Base-by-base conservation (phyloP, 805 yeast species). In the Tetrapisispora taiwanensis region DNA sequence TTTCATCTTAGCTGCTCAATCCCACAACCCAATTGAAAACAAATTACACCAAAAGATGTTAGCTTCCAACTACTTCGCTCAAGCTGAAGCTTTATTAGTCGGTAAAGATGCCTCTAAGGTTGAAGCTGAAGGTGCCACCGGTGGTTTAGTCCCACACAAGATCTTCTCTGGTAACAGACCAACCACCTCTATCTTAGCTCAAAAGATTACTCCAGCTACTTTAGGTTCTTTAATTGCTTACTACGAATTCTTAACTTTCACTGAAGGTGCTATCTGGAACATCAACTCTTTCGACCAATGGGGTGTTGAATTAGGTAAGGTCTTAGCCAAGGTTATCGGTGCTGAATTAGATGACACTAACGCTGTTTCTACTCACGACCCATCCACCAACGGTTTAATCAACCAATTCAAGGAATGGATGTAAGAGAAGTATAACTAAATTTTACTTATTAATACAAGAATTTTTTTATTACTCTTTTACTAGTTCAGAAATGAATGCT, bases 241-340 rank as follows among this genome's bases (percentile, higher is more conserved):
- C 79, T 92, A 92, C 74, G 98, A 92, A 73, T 96, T 88, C 66
- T 78, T 87, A 48, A 90, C 97, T 35, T 92, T 92, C 71, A 89
- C 89, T 47, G 98, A 92, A 73, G 98, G 98, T 72, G 98, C 98
- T 46, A 71, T 92, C 62, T 90, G 98, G 98, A 92, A 94, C 78
- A 89, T 92, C 74, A 92, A 92, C 81, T 90, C 97, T 17, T 92
- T 87, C 65, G 98, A 92, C 74, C 98, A 92, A 75, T 92, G 97
- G 95, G 98, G 98, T 70, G 98, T 92, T 60, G 98, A 92, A 74
- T 84, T 92, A 59, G 98, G 98, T 67, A 92, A 92, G 74, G 94
- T 84, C 43, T 79, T 92, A 64, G 98, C 98, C 63, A 92, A 92
- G 81, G 92, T 76, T 47, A 90, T 92, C 61, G 90, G 94, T 59